Evolutionary conservation across 2,329 filamentous ascomycete species (phyloP).

Genomic region (Scytalidium lignicola): DNA sequence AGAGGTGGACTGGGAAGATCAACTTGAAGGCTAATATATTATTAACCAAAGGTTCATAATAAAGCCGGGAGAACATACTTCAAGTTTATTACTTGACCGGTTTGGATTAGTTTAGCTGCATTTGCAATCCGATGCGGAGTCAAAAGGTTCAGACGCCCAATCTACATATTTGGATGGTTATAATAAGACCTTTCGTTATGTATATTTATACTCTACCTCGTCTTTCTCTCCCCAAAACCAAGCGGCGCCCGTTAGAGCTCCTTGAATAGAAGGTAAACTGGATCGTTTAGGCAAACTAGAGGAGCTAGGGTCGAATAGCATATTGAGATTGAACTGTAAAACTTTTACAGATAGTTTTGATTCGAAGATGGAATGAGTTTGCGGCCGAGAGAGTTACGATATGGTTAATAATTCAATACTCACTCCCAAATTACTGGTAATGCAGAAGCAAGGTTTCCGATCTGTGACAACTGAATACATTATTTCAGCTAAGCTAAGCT

Average conservation of each 20-base stretch:
- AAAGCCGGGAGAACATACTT: conserved; percentile 7
- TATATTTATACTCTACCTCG: neutral
- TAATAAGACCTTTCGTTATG: neutral
- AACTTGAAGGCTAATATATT: neutral
- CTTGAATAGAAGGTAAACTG: neutral
- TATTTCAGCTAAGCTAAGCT: too few species aligned
- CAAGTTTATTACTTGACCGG: conserved; percentile 5
- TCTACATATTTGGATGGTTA: neutral
- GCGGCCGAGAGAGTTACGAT: too few species aligned
- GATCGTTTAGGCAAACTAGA: neutral
- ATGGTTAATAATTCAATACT: too few species aligned
- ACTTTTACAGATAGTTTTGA: too few species aligned
- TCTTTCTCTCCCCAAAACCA: conserved; percentile 1
- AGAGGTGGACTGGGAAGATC: conserved; percentile 6
- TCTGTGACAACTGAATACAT: too few species aligned
- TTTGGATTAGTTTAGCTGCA: conserved; percentile 43
- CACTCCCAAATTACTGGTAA: too few species aligned
- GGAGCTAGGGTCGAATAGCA: neutral
- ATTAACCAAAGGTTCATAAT: neutral
- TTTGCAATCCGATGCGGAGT: conserved; percentile 47
- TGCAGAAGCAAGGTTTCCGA: too few species aligned
- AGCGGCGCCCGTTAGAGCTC: neutral
- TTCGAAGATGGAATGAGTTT: too few species aligned
- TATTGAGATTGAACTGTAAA: too few species aligned
- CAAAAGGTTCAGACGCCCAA: conserved; percentile 45